phyloP scores from a whole-genome alignment of 2,329 filamentous ascomycete genomes.

The Diplodia intermedia region DNA sequence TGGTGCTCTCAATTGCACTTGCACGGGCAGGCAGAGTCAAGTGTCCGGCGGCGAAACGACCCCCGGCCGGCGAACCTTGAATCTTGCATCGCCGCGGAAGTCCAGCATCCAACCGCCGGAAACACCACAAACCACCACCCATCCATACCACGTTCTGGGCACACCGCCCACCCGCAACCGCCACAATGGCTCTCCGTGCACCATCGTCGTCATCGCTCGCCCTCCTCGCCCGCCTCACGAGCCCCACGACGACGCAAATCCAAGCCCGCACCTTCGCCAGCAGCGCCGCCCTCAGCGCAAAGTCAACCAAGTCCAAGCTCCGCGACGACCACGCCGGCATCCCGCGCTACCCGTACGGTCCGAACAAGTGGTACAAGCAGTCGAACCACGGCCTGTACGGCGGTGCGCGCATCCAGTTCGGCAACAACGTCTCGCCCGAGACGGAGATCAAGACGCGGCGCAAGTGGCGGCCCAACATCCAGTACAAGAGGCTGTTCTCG shows the following conservation, averaged over 20 bases:
- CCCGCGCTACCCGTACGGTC: constrained; percentile 73
- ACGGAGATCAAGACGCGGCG: constrained; percentile 74
- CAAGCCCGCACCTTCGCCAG: constrained; percentile 42
- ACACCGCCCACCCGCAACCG: neutral
- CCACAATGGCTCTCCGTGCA: constrained; percentile 23
- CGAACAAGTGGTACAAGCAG: constrained; percentile 76
- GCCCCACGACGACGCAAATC: neutral
- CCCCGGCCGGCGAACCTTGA: constrained; percentile 14
- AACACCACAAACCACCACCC: constrained; percentile 2
- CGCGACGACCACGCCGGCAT: constrained; percentile 34
- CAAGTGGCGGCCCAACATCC: constrained; percentile 76
- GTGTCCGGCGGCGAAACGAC: constrained; percentile 16
- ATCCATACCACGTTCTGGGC: neutral
- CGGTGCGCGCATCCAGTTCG: constrained; percentile 73
- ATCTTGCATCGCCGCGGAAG: constrained; percentile 8
- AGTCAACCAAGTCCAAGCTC: constrained; percentile 36
- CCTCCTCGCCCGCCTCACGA: constrained; percentile 24
- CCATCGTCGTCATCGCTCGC: constrained; percentile 3
- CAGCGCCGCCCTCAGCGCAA: constrained; percentile 37
- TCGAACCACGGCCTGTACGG: constrained; percentile 79
- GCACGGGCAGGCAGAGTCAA: neutral
- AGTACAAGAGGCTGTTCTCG: constrained; percentile 71
- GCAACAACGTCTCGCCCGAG: constrained; percentile 75
- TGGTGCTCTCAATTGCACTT: neutral
- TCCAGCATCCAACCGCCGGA: constrained; percentile 1